phyloP scores from a whole-genome alignment of 192 early-diverging fungal species.

The Coemansia sp. region DNA sequence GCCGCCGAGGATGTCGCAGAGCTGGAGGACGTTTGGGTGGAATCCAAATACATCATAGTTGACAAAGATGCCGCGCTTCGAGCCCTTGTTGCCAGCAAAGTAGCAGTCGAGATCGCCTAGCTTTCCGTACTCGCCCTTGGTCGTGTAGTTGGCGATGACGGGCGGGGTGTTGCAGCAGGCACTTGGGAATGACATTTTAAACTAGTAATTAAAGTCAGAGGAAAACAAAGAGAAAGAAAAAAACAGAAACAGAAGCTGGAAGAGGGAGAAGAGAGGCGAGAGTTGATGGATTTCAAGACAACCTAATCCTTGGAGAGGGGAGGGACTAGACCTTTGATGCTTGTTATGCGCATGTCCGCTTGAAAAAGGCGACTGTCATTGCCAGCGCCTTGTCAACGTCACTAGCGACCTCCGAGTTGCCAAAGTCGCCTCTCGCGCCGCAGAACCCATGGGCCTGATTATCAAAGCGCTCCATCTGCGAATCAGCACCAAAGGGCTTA shows the following conservation, averaged over 20 bases:
- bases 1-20: conserved; percentile 59
- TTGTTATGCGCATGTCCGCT: background rate
- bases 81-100: conserved; percentile 35
- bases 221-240: background rate
- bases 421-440: conserved; percentile 52
- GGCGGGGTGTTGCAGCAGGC: conserved; percentile 62
- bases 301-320: too few species aligned
- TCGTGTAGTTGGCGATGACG: conserved; percentile 50
- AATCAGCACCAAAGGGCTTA: conserved; percentile 47
- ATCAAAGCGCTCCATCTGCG: conserved; percentile 45
- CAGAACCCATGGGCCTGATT: conserved; percentile 45
- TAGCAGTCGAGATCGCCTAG: conserved; percentile 47
- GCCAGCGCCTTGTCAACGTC: conserved; percentile 8
- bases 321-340: too few species aligned
- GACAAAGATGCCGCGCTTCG: conserved; percentile 66
- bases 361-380: conserved; percentile 14
- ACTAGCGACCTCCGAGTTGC: conserved; percentile 9
- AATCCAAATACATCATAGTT: conserved; percentile 74
- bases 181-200: conserved; percentile 43
- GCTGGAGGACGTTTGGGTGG: conserved; percentile 66
- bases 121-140: conserved; percentile 35
- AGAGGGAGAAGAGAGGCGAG: too few species aligned
- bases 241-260: background rate
- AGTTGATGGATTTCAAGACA: too few species aligned
- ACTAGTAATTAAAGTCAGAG: background rate